These are phyloP conservation scores for Flaveria trinervia DNA, from an alignment of 129 eudicot genomes.

Conservation along the genomic window DNA sequence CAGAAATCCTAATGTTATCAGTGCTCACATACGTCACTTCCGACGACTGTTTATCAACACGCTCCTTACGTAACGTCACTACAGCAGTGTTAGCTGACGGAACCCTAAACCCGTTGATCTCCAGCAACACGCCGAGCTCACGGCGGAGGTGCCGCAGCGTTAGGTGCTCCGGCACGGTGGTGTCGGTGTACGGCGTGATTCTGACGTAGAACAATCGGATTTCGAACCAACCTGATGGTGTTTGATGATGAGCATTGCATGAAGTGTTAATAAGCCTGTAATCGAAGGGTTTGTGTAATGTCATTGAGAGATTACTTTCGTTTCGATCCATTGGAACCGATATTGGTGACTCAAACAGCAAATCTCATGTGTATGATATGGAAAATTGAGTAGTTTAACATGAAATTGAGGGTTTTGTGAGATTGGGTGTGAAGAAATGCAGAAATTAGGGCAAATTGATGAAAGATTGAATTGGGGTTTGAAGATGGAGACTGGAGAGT, in stretches of 20 bases:
- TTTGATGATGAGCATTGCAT: slow-evolving; percentile 26
- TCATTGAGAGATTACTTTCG: slow-evolving; percentile 41
- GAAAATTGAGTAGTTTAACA: not conserved
- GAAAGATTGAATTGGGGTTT: slow-evolving; percentile 33
- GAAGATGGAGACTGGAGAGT: slow-evolving; percentile 20
- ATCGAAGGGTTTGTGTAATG: slow-evolving; percentile 39
- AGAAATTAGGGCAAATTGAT: slow-evolving; percentile 27
- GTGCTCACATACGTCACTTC: slow-evolving; percentile 92
- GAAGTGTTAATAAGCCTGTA: slow-evolving; percentile 33
- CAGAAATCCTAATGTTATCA: slow-evolving; percentile 74
- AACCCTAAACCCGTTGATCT: slow-evolving; percentile 65
- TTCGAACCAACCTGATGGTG: slow-evolving; percentile 61
- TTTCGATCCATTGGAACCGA: slow-evolving; percentile 45
- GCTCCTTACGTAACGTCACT: slow-evolving; percentile 73
- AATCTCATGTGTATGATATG: slow-evolving; percentile 6
- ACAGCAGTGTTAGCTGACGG: slow-evolving; percentile 60
- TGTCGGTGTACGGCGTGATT: slow-evolving; percentile 70
- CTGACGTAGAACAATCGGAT: slow-evolving; percentile 87
- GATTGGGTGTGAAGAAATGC: slow-evolving; percentile 15
- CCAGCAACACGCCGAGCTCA: slow-evolving; percentile 69
- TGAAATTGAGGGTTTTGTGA: slow-evolving; percentile 23
- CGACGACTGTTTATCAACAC: slow-evolving; percentile 63
- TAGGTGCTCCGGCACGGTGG: slow-evolving; percentile 60
- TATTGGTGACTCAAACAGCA: slow-evolving; percentile 11
- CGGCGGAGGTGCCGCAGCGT: slow-evolving; percentile 73